Evolutionary conservation across 768 basidiomycete genomes (phyloP).

Genomic region (Fomitopsis serialis): DNA sequence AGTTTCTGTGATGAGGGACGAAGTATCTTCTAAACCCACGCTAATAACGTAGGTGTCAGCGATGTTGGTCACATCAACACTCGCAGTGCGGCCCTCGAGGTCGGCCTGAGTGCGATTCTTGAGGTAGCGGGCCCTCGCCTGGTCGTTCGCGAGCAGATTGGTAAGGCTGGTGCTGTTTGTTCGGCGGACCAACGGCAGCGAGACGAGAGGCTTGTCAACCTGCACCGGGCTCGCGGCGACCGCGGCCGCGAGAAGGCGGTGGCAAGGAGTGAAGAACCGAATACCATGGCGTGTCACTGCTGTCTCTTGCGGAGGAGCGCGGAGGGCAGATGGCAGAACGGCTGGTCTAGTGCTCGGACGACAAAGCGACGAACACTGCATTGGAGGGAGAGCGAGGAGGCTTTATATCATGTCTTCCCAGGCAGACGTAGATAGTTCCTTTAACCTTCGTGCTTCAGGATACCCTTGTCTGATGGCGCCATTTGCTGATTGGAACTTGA

Average conservation of each 20-base stretch:
- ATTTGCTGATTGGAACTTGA: no score
- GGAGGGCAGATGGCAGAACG: neutral
- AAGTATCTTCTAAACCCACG: conserved; percentile 11
- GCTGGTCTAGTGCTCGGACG: conserved; percentile 4
- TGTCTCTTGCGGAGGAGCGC: no score
- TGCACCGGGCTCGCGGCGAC: conserved; percentile 21
- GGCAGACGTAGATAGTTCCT: no score
- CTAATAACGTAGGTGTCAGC: conserved; percentile 32
- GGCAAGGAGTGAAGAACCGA: conserved; percentile 18
- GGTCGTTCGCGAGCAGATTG: conserved; percentile 47
- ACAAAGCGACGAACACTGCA: neutral
- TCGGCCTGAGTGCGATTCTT: conserved; percentile 33
- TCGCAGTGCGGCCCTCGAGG: conserved; percentile 15
- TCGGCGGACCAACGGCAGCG: conserved; percentile 49
- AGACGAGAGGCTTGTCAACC: conserved; percentile 20
- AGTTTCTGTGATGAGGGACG: neutral
- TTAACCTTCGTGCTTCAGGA: no score
- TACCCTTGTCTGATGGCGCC: no score
- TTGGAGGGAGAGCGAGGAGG: no score
- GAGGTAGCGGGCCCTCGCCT: conserved; percentile 42
- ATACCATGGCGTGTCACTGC: neutral
- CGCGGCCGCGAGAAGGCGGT: conserved; percentile 18
- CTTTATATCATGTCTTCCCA: no score
- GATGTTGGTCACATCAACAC: conserved; percentile 37
- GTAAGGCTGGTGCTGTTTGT: conserved; percentile 45